A percentile compares a stretch with the other conserved stretches of the same genome.
phyloP scores from a whole-genome alignment of 257 asterid genomes.

The Rubia yunnanensis region DNA sequence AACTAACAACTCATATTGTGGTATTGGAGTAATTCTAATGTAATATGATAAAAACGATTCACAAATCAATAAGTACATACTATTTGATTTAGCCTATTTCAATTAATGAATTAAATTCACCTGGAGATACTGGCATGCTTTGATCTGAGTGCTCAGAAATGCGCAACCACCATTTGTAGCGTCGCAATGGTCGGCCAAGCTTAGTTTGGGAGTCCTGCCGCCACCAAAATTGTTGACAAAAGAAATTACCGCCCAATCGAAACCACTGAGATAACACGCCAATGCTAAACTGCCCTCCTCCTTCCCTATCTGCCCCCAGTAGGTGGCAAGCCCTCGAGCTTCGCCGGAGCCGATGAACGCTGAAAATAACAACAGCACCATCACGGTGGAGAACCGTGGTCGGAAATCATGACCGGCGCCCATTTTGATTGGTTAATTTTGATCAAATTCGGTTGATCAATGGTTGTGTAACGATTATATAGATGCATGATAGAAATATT shows the following conservation, averaged over 20 bases:
- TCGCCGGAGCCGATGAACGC: constrained; percentile 10
- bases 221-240: constrained; percentile 41
- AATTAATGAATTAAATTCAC: too few species aligned
- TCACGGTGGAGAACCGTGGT: neutral
- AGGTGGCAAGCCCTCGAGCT: constrained; percentile 45
- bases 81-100: too few species aligned
- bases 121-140: constrained; percentile 34
- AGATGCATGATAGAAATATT: neutral
- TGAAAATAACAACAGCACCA: neutral
- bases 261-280: constrained; percentile 39
- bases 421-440: neutral
- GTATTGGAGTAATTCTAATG: too few species aligned
- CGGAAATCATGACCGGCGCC: neutral
- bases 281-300: constrained; percentile 40
- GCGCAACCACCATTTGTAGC: constrained; percentile 32
- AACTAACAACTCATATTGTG: too few species aligned
- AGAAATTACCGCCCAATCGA: constrained; percentile 28
- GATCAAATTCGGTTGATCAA: too few species aligned
- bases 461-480: neutral
- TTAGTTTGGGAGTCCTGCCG: constrained; percentile 34
- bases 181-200: constrained; percentile 51
- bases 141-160: constrained; percentile 29
- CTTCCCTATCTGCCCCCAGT: constrained; percentile 48
- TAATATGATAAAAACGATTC: too few species aligned
- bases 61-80: too few species aligned